Percentiles rank a stretch among this genome's conserved stretches.
Conservation (phyloP, 2,329 filamentous ascomycete genomes). For the Alternaria ethzedia region DNA sequence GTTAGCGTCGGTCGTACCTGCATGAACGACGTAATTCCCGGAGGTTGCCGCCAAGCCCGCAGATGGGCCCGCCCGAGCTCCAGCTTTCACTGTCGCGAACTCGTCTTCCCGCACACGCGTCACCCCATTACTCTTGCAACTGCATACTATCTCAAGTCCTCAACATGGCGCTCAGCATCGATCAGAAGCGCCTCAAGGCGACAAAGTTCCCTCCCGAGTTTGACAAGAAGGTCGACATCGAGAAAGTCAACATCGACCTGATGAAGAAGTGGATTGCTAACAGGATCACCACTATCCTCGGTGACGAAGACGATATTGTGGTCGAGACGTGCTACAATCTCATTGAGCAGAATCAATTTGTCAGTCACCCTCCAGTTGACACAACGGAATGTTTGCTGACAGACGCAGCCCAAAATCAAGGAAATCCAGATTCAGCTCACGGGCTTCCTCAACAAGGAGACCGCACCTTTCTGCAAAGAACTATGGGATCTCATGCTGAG, state of each 20-base stretch:
- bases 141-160: not conserved
- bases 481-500: conserved; percentile 91
- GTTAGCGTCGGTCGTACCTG: conserved; percentile 16
- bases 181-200: conserved; percentile 85
- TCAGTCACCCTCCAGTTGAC: conserved; percentile 56
- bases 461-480: conserved; percentile 86
- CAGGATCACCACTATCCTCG: conserved; percentile 84
- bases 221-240: conserved; percentile 94
- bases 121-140: conserved; percentile 1
- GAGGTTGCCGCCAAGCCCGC: conserved; percentile 13
- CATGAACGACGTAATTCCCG: conserved; percentile 20
- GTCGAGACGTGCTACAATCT: conserved; percentile 80
- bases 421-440: conserved; percentile 91
- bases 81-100: conserved; percentile 13
- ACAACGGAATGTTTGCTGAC: conserved; percentile 15
- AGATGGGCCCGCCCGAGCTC: conserved; percentile 16
- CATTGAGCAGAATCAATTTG: conserved; percentile 75
- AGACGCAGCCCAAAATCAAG: conserved; percentile 86
- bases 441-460: conserved; percentile 94
- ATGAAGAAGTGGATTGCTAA: conserved; percentile 99
- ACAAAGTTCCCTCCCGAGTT: conserved; percentile 96
- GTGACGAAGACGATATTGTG: conserved; percentile 94
- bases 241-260: conserved; percentile 94
- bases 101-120: conserved; percentile 4
- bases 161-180: conserved; percentile 79